Base-by-base conservation (phyloP, 164 flowering plant species). In the Buxus sempervirens region DNA sequence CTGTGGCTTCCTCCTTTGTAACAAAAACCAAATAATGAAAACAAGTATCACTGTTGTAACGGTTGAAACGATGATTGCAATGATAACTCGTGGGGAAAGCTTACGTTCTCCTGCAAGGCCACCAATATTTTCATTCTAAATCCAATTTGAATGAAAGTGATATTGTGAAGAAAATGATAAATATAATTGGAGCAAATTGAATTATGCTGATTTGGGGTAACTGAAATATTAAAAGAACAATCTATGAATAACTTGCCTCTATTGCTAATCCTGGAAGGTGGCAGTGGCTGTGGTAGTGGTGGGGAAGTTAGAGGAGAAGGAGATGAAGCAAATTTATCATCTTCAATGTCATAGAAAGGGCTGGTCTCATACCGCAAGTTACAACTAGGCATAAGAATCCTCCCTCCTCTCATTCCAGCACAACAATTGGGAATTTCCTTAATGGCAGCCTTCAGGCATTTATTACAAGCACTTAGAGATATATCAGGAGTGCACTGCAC, bases 401-500 rank as follows among this genome's bases (percentile, higher is more conserved):
- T 27, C 10, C 45, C 77, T 24, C 75, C 77, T 9, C 20, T 22
- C 16, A n/a, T 49, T 0, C 20, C 12, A 15, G 41, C 55, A 18
- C 68, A 67, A 32, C 67, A 71, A 2, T 0, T 16, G 19, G 61
- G 57, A 16, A 71, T 12, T 1, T 62, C 5, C 4, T 6, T 36
- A 6, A 68, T 55, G n/a, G 70, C 64, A 22, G 9, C 18, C 6
- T 9, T 32, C 19, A 78, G 42, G 68, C 78, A 74, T 2, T 19
- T 21, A 5, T 16, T 18, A 15, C 80, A 77, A 4, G 59, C 54
- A 21, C 18, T 27, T 9, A 18, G 13, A 14, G 77, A 53, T n/a
- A 77, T 48, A 65, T 73, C 77, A 21, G 80, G 77, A 0, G 65
- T 69, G 42, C 77, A 74, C 70, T 74, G 77, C 27, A 24, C 69